These are phyloP conservation scores for Sclerotinia spermophila DNA, from an alignment of 2,329 filamentous ascomycete species.

Conservation along the genomic window DNA sequence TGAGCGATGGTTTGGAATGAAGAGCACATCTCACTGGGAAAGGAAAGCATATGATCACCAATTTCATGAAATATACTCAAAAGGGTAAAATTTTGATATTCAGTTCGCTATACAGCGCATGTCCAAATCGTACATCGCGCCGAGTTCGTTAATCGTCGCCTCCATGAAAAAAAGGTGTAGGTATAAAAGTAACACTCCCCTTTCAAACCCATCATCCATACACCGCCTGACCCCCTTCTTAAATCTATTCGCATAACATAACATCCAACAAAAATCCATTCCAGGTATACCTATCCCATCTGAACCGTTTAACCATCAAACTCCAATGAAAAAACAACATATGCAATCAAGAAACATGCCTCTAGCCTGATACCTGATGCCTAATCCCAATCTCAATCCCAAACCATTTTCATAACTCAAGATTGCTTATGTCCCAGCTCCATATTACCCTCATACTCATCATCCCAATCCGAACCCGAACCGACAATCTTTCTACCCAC, in stretches of 20 bases:
- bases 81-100: neutral
- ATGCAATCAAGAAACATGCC: neutral
- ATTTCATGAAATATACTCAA: neutral
- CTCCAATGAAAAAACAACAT: slow-evolving; percentile 1
- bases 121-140: neutral
- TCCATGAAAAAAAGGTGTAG: neutral
- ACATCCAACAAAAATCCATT: neutral
- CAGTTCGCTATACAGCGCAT: neutral
- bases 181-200: neutral
- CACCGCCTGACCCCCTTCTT: neutral
- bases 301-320: neutral
- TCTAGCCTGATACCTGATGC: neutral
- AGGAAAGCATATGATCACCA: neutral
- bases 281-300: neutral
- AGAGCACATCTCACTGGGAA: neutral
- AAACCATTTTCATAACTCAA: slow-evolving; percentile 37
- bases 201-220: neutral
- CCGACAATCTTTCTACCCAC: slow-evolving; percentile 59
- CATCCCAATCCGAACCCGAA: slow-evolving; percentile 54
- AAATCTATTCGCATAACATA: neutral
- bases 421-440: slow-evolving; percentile 71
- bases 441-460: slow-evolving; percentile 47
- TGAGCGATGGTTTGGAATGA: neutral
- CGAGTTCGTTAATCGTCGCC: too few species aligned
- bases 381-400: neutral